Conservation (phyloP, 176 grass and related monocot genomes). For the Aegilops umbellulata region DNA sequence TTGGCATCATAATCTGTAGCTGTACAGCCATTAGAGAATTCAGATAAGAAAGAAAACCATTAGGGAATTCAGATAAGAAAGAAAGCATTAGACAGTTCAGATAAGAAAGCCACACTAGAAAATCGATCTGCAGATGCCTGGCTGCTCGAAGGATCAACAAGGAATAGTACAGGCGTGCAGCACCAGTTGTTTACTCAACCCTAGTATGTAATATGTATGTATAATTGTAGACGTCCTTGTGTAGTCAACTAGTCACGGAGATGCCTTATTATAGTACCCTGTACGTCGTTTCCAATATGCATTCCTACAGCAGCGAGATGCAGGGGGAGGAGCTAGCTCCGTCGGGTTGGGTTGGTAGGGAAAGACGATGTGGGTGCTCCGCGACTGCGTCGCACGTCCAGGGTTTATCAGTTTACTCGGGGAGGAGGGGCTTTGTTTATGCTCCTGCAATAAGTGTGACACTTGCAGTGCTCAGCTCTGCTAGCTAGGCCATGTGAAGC, state of each 20-base stretch:
- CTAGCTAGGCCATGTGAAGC: slow-evolving; percentile 43
- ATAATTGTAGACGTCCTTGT: neutral
- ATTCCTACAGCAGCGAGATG: slow-evolving; percentile 27
- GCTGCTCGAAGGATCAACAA: slow-evolving; percentile 10
- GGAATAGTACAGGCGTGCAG: slow-evolving; percentile 34
- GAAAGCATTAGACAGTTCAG: neutral
- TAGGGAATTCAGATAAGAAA: neutral
- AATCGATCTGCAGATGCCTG: neutral
- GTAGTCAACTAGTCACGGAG: no score
- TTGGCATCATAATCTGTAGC: slow-evolving; percentile 12
- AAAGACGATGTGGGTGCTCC: slow-evolving; percentile 17
- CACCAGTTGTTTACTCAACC: slow-evolving; percentile 24
- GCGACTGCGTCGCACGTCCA: slow-evolving; percentile 46
- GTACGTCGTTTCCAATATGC: neutral
- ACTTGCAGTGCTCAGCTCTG: slow-evolving; percentile 19
- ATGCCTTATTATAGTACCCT: neutral
- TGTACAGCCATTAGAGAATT: slow-evolving; percentile 24
- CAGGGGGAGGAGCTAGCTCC: neutral
- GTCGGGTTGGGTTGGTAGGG: neutral
- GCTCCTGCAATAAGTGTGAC: slow-evolving; percentile 16
- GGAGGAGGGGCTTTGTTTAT: neutral
- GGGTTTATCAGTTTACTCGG: neutral
- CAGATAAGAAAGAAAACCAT: neutral
- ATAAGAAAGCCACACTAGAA: neutral
- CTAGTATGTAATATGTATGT: neutral